Conservation (phyloP, 2,329 filamentous ascomycete species). For the Fusarium papillatum region DNA sequence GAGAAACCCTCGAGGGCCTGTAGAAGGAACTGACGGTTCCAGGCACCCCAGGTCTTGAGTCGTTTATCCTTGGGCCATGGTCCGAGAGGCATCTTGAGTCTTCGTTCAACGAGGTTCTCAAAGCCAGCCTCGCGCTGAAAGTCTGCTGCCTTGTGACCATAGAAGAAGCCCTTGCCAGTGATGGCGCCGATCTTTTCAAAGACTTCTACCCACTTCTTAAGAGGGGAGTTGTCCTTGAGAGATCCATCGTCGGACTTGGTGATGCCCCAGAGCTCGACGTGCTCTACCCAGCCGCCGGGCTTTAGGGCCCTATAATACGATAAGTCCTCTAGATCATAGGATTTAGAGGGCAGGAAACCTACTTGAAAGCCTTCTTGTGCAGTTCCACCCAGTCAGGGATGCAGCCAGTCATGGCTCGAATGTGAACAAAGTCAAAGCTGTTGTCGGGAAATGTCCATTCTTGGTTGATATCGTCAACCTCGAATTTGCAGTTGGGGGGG, state of each 20-base stretch:
- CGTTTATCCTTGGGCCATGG: constrained; percentile 46
- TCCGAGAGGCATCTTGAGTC: constrained; percentile 33
- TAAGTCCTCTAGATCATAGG: neutral
- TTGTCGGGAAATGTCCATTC: constrained; percentile 60
- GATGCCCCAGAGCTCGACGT: constrained; percentile 22
- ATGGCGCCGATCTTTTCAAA: constrained; percentile 30
- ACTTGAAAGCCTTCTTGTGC: constrained; percentile 59
- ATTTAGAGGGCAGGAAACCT: constrained; percentile 55
- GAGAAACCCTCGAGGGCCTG: constrained; percentile 37
- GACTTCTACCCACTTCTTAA: constrained; percentile 37
- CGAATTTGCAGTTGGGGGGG: constrained; percentile 73
- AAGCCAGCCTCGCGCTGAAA: constrained; percentile 34
- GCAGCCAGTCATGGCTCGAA: constrained; percentile 65
- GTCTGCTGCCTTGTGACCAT: constrained; percentile 27
- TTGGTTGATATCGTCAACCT: constrained; percentile 72
- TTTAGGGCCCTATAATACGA: constrained; percentile 3
- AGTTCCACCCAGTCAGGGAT: constrained; percentile 66
- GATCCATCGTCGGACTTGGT: constrained; percentile 42
- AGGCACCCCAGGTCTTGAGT: constrained; percentile 37
- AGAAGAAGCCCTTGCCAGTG: constrained; percentile 34
- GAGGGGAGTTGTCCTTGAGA: constrained; percentile 27
- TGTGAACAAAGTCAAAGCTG: constrained; percentile 71
- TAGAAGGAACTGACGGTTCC: constrained; percentile 34
- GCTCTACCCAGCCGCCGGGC: constrained; percentile 26
- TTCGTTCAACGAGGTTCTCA: constrained; percentile 17